A percentile compares a stretch with the other conserved stretches of the same genome.
phyloP scores from a whole-genome alignment of 805 yeast genomes.

The Debaryomyces hansenii region DNA sequence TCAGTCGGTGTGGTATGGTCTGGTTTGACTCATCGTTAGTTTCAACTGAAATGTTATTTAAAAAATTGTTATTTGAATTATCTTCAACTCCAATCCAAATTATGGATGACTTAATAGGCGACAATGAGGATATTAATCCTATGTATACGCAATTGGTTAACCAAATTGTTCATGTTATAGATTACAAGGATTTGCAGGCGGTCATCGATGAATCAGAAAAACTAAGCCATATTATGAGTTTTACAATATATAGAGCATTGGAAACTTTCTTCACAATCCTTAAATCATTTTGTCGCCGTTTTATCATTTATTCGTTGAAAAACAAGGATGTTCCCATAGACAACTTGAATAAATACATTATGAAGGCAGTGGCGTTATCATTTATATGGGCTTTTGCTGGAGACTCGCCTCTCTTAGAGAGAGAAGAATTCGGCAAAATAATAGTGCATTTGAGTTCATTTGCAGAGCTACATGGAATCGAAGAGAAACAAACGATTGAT shows the following conservation, averaged over 20 bases:
- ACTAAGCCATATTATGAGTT: conserved; percentile 54
- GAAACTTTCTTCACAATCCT: conserved; percentile 42
- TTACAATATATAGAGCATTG: conserved; percentile 34
- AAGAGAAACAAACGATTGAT: not conserved
- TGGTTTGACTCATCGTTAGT: conserved; percentile 54
- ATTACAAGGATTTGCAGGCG: not conserved
- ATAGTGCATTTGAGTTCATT: conserved; percentile 21
- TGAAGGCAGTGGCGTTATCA: conserved; percentile 36
- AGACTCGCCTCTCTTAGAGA: conserved; percentile 42
- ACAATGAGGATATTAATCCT: conserved; percentile 3
- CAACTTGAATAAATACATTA: conserved; percentile 26
- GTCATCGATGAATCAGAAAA: conserved; percentile 23
- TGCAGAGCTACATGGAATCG: conserved; percentile 2
- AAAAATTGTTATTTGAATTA: conserved; percentile 17
- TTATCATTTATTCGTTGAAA: conserved; percentile 8
- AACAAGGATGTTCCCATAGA: conserved; percentile 14
- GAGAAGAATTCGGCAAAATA: conserved; percentile 34
- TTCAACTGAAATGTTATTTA: conserved; percentile 13
- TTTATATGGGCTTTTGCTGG: conserved; percentile 69
- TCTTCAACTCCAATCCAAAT: conserved; percentile 7
- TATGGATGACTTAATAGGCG: conserved; percentile 6
- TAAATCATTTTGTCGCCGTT: conserved; percentile 30
- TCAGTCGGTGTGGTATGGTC: conserved; percentile 88
- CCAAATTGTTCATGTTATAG: not conserved
- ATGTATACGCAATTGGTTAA: conserved; percentile 12